These are phyloP conservation scores for Fusarium sp. DNA, from an alignment of 2,329 filamentous ascomycete genomes.

Conservation along the genomic window DNA sequence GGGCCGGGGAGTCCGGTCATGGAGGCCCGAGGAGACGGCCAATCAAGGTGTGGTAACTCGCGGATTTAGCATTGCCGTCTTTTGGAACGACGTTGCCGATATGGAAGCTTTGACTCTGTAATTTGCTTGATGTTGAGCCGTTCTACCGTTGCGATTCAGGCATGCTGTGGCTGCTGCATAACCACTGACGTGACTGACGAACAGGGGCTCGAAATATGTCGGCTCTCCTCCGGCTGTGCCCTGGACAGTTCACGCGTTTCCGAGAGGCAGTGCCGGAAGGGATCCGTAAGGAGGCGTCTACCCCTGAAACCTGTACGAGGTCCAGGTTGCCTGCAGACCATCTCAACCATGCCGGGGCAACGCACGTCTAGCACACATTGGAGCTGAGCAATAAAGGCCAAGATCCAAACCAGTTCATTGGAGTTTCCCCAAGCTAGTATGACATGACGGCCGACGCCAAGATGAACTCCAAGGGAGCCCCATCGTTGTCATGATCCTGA, in stretches of 20 bases:
- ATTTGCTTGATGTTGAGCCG: neutral
- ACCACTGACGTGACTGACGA: neutral
- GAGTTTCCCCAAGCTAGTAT: neutral
- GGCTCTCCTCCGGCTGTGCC: neutral
- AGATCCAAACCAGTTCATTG: neutral
- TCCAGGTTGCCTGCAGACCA: neutral
- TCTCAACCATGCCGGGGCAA: neutral
- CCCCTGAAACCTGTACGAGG: slow-evolving; percentile 1
- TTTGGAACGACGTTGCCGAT: neutral
- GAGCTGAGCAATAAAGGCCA: neutral
- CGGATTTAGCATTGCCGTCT: neutral
- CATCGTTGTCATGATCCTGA: neutral
- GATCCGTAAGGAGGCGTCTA: neutral
- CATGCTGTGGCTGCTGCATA: neutral
- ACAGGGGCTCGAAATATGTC: neutral
- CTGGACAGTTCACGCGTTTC: neutral
- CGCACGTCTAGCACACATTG: neutral
- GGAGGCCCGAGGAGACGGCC: neutral
- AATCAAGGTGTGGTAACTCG: neutral
- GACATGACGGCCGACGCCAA: neutral
- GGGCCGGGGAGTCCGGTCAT: neutral
- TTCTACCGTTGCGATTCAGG: neutral
- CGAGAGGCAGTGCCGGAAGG: neutral
- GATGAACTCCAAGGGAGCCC: neutral
- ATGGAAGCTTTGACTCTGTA: neutral